These are phyloP conservation scores for Plicaturopsis crispa DNA, from an alignment of 768 basidiomycete species.

Conservation along the genomic window DNA sequence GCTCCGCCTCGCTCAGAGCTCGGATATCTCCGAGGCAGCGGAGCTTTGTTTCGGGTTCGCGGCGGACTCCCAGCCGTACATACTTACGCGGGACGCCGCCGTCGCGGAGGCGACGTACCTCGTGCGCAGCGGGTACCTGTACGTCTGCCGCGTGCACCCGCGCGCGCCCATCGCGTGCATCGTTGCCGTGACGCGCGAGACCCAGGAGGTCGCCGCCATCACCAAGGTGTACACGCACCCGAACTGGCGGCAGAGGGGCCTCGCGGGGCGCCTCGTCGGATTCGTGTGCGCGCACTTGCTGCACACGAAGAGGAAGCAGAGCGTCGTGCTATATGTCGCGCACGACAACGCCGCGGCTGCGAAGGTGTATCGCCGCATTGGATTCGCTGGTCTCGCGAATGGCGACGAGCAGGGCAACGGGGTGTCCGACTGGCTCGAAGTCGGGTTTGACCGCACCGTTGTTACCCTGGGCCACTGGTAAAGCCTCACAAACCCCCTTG, in stretches of 20 bases:
- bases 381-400: constrained; percentile 49
- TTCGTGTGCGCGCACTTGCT: constrained; percentile 2
- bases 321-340: constrained; percentile 62
- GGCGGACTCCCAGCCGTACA: constrained; percentile 34
- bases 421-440: constrained; percentile 50
- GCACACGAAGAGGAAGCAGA: constrained; percentile 29
- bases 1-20: constrained; percentile 33
- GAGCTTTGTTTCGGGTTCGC: constrained; percentile 29
- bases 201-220: constrained; percentile 47
- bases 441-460: constrained; percentile 45
- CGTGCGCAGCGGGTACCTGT: constrained; percentile 40
- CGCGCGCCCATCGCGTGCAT: constrained; percentile 47
- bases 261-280: constrained; percentile 44
- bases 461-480: constrained; percentile 66
- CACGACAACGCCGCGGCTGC: constrained; percentile 44
- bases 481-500: constrained; percentile 5
- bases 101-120: constrained; percentile 41
- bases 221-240: constrained; percentile 67
- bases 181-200: constrained; percentile 61
- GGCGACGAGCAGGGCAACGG: constrained; percentile 27
- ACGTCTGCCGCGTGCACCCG: constrained; percentile 48
- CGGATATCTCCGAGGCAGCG: constrained; percentile 34
- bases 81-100: constrained; percentile 33
- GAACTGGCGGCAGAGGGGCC: constrained; percentile 41
- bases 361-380: constrained; percentile 54